These are phyloP conservation scores for Cucumis cinereus DNA, from an alignment of 306 rosid species.

Conservation along the genomic window DNA sequence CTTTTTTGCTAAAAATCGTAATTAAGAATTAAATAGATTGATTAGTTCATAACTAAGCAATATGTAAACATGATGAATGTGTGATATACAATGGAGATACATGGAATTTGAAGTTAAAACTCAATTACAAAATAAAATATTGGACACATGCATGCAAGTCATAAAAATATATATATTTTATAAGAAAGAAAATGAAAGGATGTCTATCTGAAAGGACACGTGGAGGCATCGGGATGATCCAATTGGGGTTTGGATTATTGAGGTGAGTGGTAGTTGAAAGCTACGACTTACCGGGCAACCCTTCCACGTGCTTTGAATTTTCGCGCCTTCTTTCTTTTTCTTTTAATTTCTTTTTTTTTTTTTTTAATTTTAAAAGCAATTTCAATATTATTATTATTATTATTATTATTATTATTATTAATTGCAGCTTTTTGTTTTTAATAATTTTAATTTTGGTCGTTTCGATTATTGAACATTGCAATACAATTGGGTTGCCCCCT, in stretches of 20 bases:
- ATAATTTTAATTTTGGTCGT: neutral
- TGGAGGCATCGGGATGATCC: neutral
- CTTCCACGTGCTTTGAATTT: neutral
- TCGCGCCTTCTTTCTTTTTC: too few species aligned
- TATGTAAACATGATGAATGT: neutral
- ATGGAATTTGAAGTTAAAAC: too few species aligned
- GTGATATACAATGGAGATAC: neutral
- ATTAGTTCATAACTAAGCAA: neutral
- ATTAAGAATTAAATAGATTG: neutral
- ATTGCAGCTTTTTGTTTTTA: too few species aligned
- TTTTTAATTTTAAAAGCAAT: too few species aligned
- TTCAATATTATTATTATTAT: too few species aligned
- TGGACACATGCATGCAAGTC: neutral
- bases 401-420: too few species aligned
- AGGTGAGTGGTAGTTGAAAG: neutral
- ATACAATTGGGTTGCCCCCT: neutral
- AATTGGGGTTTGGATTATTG: neutral
- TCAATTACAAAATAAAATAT: too few species aligned
- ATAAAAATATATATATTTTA: too few species aligned
- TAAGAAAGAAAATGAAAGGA: neutral
- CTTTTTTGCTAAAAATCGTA: too few species aligned
- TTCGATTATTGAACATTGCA: too few species aligned
- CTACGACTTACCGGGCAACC: neutral
- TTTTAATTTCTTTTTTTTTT: neutral
- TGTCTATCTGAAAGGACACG: neutral